Evolutionary conservation across 257 asterid species (phyloP), one percentile per base, ranked within the genome.

Genomic region (Petunia secreta): DNA sequence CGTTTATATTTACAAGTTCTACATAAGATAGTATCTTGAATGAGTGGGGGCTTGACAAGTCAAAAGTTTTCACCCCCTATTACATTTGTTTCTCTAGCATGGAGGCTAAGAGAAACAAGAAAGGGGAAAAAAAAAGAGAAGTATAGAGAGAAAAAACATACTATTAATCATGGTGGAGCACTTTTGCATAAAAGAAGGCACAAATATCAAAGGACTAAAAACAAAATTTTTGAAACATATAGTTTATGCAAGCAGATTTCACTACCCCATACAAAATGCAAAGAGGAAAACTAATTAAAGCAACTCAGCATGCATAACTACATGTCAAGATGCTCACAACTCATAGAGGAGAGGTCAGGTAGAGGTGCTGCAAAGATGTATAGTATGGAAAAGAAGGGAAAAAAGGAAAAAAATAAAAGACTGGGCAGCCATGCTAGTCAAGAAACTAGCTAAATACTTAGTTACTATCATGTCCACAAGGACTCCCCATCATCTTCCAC

Each of bases 401-500:
- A 25, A 25, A 25, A 25, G 25, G 25, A 25, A 25, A 25, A 25
- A 25, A 25, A 25, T 25, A 57, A 68, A 71, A 77, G 64, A 79
- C 65, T 79, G 79, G 79, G 43, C 48, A 63, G n/a, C 82, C 80
- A 80, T 75, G 84, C 82, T 62, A 53, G 67, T 54, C 39, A 13
- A 57, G 14, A 39, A 8, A 75, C 55, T 63, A 8, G 74, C 62
- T 54, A 57, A 62, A 8, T 5, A 25, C 25, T 25, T n/a, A 13
- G 37, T 2, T 65, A 46, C 63, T 83, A 87, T 66, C 87, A 87
- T 78, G 85, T 85, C 96, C 96, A 92, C 63, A 91, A 81, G 63
- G 96, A 89, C 78, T 89, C 90, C 54, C 86, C 95, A 2, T 87
- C 87, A 64, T 88, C 88, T 13, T 83, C 82, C 84, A 77, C 83